Percentiles rank a stretch among this genome's conserved stretches.
Conservation (phyloP, 1,284 basidiomycete species). For the Coniferiporia sulphurascens region DNA sequence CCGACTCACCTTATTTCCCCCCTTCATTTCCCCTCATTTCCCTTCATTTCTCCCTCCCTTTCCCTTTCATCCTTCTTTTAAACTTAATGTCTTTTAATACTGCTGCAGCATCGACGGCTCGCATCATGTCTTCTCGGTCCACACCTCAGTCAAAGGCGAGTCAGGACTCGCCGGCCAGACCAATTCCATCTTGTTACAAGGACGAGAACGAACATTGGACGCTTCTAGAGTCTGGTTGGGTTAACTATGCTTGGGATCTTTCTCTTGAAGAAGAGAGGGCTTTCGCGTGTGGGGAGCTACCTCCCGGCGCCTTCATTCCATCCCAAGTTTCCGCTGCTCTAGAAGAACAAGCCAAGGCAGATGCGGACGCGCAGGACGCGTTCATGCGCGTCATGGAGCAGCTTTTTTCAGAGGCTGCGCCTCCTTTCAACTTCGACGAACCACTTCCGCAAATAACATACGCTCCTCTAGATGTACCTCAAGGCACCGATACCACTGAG, state of each 20-base stretch:
- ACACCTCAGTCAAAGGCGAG: background rate
- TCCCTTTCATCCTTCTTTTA: background rate
- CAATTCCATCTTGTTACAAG: background rate
- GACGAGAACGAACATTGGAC: background rate
- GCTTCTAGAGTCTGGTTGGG: conserved; percentile 6
- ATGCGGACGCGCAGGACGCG: background rate
- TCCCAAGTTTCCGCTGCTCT: background rate
- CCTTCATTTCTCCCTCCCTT: background rate
- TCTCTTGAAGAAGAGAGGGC: background rate
- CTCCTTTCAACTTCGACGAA: background rate
- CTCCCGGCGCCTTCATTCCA: background rate
- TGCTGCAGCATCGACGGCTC: background rate
- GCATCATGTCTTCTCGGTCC: background rate
- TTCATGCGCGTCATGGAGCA: background rate
- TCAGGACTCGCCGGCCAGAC: background rate
- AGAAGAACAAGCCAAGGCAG: background rate
- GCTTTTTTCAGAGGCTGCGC: background rate
- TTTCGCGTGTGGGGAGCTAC: background rate
- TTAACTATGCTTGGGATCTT: background rate
- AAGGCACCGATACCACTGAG: background rate
- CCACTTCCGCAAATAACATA: background rate
- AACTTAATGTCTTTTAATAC: background rate
- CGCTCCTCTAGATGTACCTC: background rate
- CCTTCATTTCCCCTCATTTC: background rate
- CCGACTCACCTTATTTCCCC: background rate